A percentile compares a stretch with the other conserved stretches of the same genome.
Conservation (phyloP, 495 filamentous ascomycete species). For the Melanomma pulvis-pyrius region DNA sequence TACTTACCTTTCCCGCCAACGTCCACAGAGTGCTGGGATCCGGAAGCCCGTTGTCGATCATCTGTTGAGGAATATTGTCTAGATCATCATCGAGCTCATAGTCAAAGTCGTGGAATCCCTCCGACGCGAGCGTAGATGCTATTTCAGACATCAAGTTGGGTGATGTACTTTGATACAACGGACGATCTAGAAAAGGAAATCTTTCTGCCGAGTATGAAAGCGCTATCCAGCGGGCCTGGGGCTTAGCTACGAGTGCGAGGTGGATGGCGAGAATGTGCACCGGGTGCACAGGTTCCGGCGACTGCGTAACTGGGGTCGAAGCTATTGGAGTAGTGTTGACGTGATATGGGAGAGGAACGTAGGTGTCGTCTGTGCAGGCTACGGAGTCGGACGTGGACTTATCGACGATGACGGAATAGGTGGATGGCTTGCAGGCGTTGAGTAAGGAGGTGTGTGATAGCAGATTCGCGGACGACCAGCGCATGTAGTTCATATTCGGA, state of each 20-base stretch:
- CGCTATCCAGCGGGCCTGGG: constrained; percentile 32
- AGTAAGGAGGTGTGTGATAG: constrained; percentile 30
- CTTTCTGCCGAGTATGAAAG: constrained; percentile 36
- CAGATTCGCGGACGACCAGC: constrained; percentile 35
- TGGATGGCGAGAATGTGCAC: constrained; percentile 33
- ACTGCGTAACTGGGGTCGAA: neutral
- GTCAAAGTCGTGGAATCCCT: constrained; percentile 3
- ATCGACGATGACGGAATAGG: constrained; percentile 36
- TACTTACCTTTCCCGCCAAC: constrained; percentile 20
- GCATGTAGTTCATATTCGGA: constrained; percentile 26
- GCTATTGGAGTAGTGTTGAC: constrained; percentile 4
- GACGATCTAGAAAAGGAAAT: constrained; percentile 33
- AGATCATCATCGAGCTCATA: constrained; percentile 24
- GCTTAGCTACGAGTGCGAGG: constrained; percentile 33
- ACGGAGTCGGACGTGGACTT: constrained; percentile 40
- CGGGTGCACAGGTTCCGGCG: constrained; percentile 24
- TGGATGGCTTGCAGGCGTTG: constrained; percentile 15
- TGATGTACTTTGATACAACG: neutral
- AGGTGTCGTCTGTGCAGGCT: constrained; percentile 35
- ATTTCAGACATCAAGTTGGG: neutral
- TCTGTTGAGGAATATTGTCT: constrained; percentile 18
- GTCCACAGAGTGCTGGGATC: constrained; percentile 31
- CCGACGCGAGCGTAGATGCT: no score
- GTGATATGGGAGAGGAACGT: constrained; percentile 28
- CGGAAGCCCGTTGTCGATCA: constrained; percentile 27